These are phyloP conservation scores for Hymenoscyphus fraxineus DNA, from an alignment of 2,329 filamentous ascomycete species.

Conservation along the genomic window DNA sequence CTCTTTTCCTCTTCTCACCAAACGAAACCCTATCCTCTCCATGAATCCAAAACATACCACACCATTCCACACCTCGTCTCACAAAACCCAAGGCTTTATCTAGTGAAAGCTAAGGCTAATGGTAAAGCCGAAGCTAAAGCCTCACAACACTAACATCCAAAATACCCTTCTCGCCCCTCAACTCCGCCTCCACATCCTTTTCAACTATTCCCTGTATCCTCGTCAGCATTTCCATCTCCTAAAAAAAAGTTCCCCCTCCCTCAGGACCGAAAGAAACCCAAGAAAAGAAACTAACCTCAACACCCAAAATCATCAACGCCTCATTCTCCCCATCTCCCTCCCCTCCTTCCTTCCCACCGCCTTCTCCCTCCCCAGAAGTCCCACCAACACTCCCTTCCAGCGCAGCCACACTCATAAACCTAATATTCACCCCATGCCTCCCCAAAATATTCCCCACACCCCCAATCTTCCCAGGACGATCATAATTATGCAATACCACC, in stretches of 20 bases:
- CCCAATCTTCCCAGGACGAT: slow-evolving; percentile 78
- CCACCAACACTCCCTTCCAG: slow-evolving; percentile 35
- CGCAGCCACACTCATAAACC: slow-evolving; percentile 70
- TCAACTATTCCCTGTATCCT: slow-evolving; percentile 46
- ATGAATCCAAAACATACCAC: no score
- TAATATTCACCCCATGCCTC: slow-evolving; percentile 69
- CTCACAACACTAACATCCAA: slow-evolving; percentile 52
- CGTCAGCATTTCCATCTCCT: no score
- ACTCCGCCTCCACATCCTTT: slow-evolving; percentile 49
- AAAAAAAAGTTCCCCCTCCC: no score
- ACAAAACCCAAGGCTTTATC: no score
- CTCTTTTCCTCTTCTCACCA: no score
- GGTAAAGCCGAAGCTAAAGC: slow-evolving; percentile 15
- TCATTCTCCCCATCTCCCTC: slow-evolving; percentile 49
- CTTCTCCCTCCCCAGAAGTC: slow-evolving; percentile 33
- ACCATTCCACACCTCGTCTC: no score
- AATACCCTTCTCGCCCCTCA: slow-evolving; percentile 50
- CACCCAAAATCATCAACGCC: slow-evolving; percentile 77
- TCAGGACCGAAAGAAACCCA: no score
- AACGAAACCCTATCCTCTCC: no score
- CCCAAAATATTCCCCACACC: slow-evolving; percentile 70
- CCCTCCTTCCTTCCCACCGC: slow-evolving; percentile 33
- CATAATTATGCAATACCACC: slow-evolving; percentile 77
- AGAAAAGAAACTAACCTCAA: slow-evolving; percentile 44
- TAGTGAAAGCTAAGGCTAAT: no score